Evolutionary conservation across 164 flowering plant species (phyloP), one percentile per base, ranked within the genome.

Genomic region (Buxus sempervirens): DNA sequence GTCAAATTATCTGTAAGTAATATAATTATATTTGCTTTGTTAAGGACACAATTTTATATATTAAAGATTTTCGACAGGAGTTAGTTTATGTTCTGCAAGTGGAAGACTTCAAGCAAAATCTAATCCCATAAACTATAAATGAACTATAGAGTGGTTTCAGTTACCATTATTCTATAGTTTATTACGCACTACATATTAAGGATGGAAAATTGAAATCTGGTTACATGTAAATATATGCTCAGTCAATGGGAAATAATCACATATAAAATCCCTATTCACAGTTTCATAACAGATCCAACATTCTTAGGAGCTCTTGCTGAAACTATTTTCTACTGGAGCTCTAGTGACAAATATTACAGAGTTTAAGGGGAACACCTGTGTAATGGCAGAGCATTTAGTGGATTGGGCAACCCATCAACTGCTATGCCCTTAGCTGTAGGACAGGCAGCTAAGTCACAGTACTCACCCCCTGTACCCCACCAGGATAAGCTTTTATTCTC

Each of bases 391-490:
- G 64, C 23, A 60, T 10, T 57, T 22, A 57, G 21, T 22, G 25
- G 22, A 72, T 70, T 41, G 85, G 85, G 58, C 87, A 82, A n/a
- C 0, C 80, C 85, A 71, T 80, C 81, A 65, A 69, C 79, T 9
- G 42, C 61, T 0, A 82, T 59, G 13, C 83, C 81, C 25, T 73
- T 73, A 4, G 81, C 83, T 7, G 77, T 75, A 12, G 81, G 81
- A 48, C 81, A 75, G 0, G 61, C 15, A 18, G 88, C 85, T 15
- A 82, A 55, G 0, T 45, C 63, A 49, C 89, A 85, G 22, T 78
- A 79, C 69, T 85, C 84, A 0, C 75, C 78, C 0, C 60, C 72
- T 0, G 76, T 12, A 0, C 85, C 89, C 86, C 85, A 81, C 89
- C 89, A 85, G n/a, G 51, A 1, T 9, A 83, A 0, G 41, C 73